Conservation (phyloP, 805 yeast species). For the Starmerella geochares region DNA sequence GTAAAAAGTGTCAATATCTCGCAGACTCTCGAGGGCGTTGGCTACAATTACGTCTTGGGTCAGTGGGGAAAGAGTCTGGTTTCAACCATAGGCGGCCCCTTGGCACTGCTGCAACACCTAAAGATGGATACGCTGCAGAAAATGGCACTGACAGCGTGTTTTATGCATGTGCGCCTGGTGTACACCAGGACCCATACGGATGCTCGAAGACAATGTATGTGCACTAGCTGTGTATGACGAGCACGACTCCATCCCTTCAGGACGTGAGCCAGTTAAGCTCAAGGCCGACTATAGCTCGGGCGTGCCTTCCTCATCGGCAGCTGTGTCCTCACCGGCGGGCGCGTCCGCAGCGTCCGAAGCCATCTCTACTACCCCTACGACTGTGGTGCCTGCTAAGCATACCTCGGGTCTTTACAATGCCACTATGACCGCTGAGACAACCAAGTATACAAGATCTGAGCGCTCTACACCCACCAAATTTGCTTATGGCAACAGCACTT, state of each 20-base stretch:
- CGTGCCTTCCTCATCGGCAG: too few species aligned
- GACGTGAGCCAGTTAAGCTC: conserved; percentile 18
- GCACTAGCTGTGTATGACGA: conserved; percentile 9
- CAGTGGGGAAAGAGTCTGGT: neutral
- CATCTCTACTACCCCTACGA: too few species aligned
- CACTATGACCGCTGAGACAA: neutral
- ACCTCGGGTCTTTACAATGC: neutral
- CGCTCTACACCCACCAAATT: conserved; percentile 1
- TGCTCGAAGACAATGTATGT: conserved; percentile 4
- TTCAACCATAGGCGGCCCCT: neutral
- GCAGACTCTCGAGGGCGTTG: too few species aligned
- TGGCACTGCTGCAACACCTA: neutral
- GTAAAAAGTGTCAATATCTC: neutral
- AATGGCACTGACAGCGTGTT: conserved; percentile 18
- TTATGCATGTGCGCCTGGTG: conserved; percentile 16
- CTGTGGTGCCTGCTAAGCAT: neutral
- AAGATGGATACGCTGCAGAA: conserved; percentile 9
- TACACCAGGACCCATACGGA: conserved; percentile 16
- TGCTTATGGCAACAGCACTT: neutral
- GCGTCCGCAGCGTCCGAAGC: too few species aligned
- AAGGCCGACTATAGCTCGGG: too few species aligned
- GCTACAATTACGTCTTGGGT: neutral
- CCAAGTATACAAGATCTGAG: conserved; percentile 3
- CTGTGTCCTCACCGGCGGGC: too few species aligned
- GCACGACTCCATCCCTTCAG: conserved; percentile 1